Conservation (phyloP, 805 yeast species). For the Myxozyma udenii region DNA sequence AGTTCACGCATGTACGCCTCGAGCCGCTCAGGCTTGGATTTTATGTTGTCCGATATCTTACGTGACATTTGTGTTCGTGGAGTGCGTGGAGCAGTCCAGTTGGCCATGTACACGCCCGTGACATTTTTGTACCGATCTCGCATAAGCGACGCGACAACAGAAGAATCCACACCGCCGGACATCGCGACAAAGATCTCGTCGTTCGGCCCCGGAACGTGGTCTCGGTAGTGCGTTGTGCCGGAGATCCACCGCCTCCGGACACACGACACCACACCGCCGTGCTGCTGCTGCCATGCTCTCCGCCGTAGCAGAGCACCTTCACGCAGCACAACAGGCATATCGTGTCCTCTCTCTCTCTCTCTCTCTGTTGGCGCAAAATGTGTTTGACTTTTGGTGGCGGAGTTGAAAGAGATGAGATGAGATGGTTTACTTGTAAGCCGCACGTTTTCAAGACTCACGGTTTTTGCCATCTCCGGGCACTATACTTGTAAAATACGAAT, state of each 20-base stretch:
- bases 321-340: too few relatives aligned
- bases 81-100: constrained; percentile 55
- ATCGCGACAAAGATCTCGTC: constrained; percentile 67
- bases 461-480: too few relatives aligned
- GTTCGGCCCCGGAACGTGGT: constrained; percentile 9
- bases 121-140: constrained; percentile 52
- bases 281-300: too few relatives aligned
- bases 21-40: constrained; percentile 2
- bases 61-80: constrained; percentile 12
- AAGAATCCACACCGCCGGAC: constrained; percentile 97
- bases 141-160: constrained; percentile 74
- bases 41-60: background rate
- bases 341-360: background rate
- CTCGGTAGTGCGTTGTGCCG: constrained; percentile 1
- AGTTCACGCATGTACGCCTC: background rate
- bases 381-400: too few relatives aligned
- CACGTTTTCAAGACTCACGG: too few relatives aligned
- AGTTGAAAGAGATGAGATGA: too few relatives aligned
- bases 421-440: too few relatives aligned
- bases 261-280: background rate
- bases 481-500: too few relatives aligned
- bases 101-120: constrained; percentile 86
- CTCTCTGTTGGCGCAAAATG: too few relatives aligned
- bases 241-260: background rate
- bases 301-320: too few relatives aligned